These are phyloP conservation scores for Huntiella bhutanensis DNA, from an alignment of 2,329 filamentous ascomycete genomes.

Conservation along the genomic window DNA sequence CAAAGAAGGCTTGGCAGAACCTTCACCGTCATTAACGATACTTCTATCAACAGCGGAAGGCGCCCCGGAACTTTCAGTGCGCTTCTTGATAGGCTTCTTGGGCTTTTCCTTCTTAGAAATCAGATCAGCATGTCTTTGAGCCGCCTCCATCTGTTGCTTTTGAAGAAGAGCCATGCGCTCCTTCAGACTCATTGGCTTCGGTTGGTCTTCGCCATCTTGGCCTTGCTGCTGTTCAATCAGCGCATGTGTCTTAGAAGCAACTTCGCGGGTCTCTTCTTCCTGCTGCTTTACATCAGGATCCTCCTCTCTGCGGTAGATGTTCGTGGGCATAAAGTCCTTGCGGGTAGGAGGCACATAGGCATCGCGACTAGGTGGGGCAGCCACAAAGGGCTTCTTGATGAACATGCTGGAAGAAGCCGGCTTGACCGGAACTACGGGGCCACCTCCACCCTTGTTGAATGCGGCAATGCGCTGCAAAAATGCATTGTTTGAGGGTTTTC, in stretches of 20 bases:
- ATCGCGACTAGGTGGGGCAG: constrained; percentile 81
- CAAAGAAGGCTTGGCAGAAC: constrained; percentile 28
- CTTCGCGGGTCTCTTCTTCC: constrained; percentile 45
- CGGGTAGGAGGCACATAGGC: constrained; percentile 60
- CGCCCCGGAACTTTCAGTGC: constrained; percentile 28
- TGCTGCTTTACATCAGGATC: constrained; percentile 53
- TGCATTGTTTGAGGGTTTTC: constrained; percentile 57
- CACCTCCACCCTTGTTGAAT: constrained; percentile 78
- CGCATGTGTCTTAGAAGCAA: constrained; percentile 50
- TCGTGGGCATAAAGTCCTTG: constrained; percentile 50
- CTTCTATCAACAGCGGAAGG: constrained; percentile 13
- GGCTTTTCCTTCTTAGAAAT: constrained; percentile 72
- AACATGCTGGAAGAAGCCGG: constrained; percentile 54
- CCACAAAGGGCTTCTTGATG: constrained; percentile 93
- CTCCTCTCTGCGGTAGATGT: constrained; percentile 71
- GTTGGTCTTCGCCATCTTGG: constrained; percentile 53
- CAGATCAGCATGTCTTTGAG: constrained; percentile 60
- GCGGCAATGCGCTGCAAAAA: constrained; percentile 94
- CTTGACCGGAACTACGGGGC: constrained; percentile 80
- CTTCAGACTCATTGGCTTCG: constrained; percentile 83
- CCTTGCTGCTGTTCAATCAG: constrained; percentile 27
- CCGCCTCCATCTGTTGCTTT: constrained; percentile 82
- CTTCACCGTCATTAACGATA: constrained; percentile 26
- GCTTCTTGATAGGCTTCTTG: constrained; percentile 51
- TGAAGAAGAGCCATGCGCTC: constrained; percentile 88